Evolutionary conservation across 2,329 filamentous ascomycete genomes (phyloP), one percentile per base, ranked within the genome.

Genomic region (Hypomyces perniciosus): DNA sequence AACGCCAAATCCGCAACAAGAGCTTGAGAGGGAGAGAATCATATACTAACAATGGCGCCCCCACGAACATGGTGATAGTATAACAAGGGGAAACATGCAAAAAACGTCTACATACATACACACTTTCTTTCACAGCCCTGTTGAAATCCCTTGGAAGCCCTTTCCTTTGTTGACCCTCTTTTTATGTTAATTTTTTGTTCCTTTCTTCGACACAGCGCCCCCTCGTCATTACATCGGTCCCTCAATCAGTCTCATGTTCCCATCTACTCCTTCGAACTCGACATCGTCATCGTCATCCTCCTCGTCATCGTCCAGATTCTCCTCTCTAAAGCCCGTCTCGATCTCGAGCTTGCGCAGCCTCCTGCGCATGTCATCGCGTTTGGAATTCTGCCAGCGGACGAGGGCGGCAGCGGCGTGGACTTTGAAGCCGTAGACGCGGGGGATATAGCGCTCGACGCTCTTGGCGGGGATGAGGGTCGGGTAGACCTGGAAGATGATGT

Each of bases 401-500:
- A 99, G 75, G 3, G 92, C 85, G 1, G 93, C 92, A 12, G 86
- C 81, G 4, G 90, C 88, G 71, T 99, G 93, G 5, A 99, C 90
- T 64, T 89, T 90, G 78, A 99, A 99, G 33, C 93, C 93, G 68
- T 93, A 99, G 54, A 95, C 86, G 52, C 88, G 83, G 27, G 93
- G 93, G 51, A 92, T 81, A 71, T 97, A 96, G 59, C 93, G 83
- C 57, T 90, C 84, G 56, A 84, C 77, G 60, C 83, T 90, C 78
- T 97, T 99, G 59, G 83, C 76, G 3, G 93, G 93, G 46, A 95
- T 83, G 60, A 99, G 79, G 27, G 88, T 84, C 5, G 93, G 92
- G 68, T 97, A 97, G 50, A 99, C 93, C 70, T 99, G 93, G 76
- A 99, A 97, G 56, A 99, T 83, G 71, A 99, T 96, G 73, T 96